Conservation (phyloP, 208 protist genomes). For the Acanthamoeba quina region DNA sequence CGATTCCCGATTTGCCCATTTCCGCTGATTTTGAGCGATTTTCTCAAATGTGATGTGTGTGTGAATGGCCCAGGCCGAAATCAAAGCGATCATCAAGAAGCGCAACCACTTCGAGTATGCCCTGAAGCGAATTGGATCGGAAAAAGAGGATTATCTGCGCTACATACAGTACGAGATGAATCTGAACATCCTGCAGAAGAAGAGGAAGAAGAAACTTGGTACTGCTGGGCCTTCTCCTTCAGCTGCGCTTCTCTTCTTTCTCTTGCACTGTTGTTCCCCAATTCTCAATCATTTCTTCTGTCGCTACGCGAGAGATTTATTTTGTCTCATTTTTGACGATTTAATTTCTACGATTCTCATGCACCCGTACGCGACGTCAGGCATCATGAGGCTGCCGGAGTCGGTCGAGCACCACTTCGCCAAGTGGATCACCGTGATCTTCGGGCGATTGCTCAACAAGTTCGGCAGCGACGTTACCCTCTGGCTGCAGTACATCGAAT, state of each 20-base stretch:
- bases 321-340: neutral
- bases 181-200: neutral
- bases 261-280: neutral
- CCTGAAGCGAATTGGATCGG: neutral
- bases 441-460: neutral
- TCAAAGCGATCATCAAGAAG: slow-evolving; percentile 62
- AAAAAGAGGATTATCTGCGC: slow-evolving; percentile 20
- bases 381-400: slow-evolving; percentile 18
- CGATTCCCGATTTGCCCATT: neutral
- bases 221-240: neutral
- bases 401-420: neutral
- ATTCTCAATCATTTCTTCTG: neutral
- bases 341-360: too few species aligned
- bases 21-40: neutral
- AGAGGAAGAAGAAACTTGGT: slow-evolving; percentile 26
- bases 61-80: neutral
- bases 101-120: slow-evolving; percentile 7
- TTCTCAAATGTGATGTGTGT: neutral
- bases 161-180: slow-evolving; percentile 73
- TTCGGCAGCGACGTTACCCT: slow-evolving; percentile 1
- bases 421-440: neutral
- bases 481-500: slow-evolving; percentile 72
- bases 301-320: neutral
- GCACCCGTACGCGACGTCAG: neutral
- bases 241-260: too few species aligned